Evolutionary conservation across 1,139 yeast genomes (phyloP).

Genomic region (Yamadazyma dushanensis): DNA sequence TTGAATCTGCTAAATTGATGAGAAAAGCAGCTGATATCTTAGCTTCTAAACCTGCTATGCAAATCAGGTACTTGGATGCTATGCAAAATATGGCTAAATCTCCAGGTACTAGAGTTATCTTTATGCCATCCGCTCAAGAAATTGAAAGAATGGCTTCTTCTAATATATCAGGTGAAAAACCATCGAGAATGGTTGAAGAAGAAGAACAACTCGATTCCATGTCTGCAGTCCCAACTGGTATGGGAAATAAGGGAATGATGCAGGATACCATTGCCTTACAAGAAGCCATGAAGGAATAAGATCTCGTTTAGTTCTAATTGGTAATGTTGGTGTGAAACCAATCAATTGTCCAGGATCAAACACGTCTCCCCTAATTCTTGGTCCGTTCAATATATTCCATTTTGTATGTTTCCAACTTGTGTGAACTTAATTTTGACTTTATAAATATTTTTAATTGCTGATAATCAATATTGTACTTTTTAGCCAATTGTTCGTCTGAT

Average conservation of each 20-base stretch:
- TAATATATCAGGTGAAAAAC: slow-evolving; percentile 14
- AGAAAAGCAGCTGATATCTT: slow-evolving; percentile 77
- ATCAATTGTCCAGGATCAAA: too few species aligned
- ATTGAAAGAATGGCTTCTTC: slow-evolving; percentile 37
- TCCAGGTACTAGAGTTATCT: slow-evolving; percentile 65
- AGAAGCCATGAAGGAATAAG: slow-evolving; percentile 24
- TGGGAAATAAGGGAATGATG: slow-evolving; percentile 15
- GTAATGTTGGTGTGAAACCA: too few species aligned
- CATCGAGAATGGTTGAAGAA: slow-evolving; percentile 16
- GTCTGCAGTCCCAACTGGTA: slow-evolving; percentile 11
- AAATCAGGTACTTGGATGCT: slow-evolving; percentile 78
- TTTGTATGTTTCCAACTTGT: slow-evolving; percentile 16
- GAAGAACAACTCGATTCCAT: slow-evolving; percentile 22
- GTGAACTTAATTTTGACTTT: slow-evolving; percentile 14
- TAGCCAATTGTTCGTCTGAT: neutral
- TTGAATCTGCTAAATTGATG: slow-evolving; percentile 74
- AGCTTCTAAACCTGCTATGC: slow-evolving; percentile 78
- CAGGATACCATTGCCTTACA: slow-evolving; percentile 30
- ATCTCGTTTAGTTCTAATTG: too few species aligned
- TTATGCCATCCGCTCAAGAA: slow-evolving; percentile 62
- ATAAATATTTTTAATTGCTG: slow-evolving; percentile 10
- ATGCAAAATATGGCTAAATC: slow-evolving; percentile 71
- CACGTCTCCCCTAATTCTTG: too few species aligned
- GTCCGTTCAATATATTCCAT: slow-evolving; percentile 14
- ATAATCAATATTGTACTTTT: slow-evolving; percentile 5